A percentile compares a stretch with the other conserved stretches of the same genome.
These are phyloP conservation scores for Picea engelmannii DNA, from an alignment of 83 land plant genomes.

Conservation along the genomic window DNA sequence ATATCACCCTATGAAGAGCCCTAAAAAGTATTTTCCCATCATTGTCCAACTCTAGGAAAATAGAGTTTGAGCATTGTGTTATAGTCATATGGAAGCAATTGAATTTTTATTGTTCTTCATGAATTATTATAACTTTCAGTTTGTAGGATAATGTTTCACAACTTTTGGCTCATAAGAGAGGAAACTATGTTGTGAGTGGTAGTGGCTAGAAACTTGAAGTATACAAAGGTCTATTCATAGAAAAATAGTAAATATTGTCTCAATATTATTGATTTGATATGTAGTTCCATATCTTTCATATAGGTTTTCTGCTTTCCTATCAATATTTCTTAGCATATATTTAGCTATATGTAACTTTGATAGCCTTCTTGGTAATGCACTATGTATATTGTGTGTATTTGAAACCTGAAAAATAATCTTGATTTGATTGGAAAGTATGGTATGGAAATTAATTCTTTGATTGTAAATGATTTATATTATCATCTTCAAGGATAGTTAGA, in stretches of 20 bases:
- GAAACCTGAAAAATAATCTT: neutral
- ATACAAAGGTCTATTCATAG: neutral
- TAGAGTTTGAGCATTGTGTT: too few species aligned
- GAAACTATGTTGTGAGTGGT: neutral
- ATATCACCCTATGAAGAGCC: too few species aligned
- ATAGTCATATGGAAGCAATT: neutral
- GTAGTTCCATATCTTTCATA: neutral
- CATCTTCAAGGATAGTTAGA: constrained; percentile 88
- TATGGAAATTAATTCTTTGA: constrained; percentile 38
- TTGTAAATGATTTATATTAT: constrained; percentile 79
- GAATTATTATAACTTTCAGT: neutral
- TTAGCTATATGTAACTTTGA: neutral
- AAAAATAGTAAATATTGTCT: neutral
- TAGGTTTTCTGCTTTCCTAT: neutral
- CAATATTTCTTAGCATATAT: neutral
- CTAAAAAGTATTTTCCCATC: too few species aligned
- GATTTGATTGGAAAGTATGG: constrained; percentile 46
- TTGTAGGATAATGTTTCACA: neutral
- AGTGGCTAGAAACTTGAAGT: neutral
- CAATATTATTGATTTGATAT: neutral
- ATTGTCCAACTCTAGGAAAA: too few species aligned
- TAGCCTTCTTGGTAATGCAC: neutral
- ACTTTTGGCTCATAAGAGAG: neutral
- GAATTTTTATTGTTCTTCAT: neutral
- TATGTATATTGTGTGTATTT: neutral